Base-by-base conservation (phyloP, 164 flowering plant genomes). In the Magnolia kwangsiensis region DNA sequence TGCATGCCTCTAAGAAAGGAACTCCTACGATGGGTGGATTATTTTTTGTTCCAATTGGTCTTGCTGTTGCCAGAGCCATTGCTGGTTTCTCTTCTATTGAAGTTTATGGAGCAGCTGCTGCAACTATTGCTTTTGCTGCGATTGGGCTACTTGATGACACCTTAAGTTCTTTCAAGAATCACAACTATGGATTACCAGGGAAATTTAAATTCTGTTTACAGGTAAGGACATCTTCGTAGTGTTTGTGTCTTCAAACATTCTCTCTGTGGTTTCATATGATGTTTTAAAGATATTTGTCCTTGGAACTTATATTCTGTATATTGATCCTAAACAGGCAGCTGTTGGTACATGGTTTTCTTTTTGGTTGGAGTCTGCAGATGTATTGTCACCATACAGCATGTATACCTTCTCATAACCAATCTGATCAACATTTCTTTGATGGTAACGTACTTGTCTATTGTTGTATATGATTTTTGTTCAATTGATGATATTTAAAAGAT, bases 381-480 rank as follows among this genome's bases (percentile, higher is more conserved):
- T 95, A 81, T 85, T 97, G 73, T 87, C 96, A 72, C 98, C 98
- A 45, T 95, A 95, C 85, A 82, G 88, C 98, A 95, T 95, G 99
- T 95, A 93, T 88, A 91, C 76, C 80, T 85, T 88, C 95, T 91
- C 84, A 78, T 79, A 80, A 84, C 89, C 89, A 84, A 82, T 86
- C 81, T 89, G 89, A 83, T 86, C 59, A 65, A 84, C 89, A 81
- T 88, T 84, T 82, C 16, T 85, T 76, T 85, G 89, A 86, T 85
- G 93, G 91, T 88, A 91, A 90, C 88, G 84, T 79, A 84, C 87
- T 83, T 78, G 82, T 81, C 89, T 85, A 81, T 84, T 82, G 86
- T 83, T 59, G n/a, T 75, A 55, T 55, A 55, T 8, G 61, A 55
- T 55, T 55, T 37, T 37, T 20, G 6, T 24, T 66, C 45, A 0